These are phyloP conservation scores for Pyronema domesticum DNA, from an alignment of 495 filamentous ascomycete genomes.

Conservation along the genomic window DNA sequence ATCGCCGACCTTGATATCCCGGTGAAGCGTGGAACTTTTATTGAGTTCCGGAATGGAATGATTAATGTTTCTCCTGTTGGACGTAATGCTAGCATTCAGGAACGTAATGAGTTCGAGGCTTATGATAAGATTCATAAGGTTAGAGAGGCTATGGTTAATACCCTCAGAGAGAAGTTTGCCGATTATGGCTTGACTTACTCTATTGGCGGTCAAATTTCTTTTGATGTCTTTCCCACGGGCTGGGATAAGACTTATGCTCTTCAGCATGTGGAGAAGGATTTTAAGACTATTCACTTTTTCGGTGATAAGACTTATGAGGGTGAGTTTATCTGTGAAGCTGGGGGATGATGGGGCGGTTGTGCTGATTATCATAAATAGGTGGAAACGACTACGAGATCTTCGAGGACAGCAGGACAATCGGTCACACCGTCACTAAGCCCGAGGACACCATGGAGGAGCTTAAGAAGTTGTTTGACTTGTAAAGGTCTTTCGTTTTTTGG, in stretches of 20 bases:
- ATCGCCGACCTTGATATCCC: conserved; percentile 76
- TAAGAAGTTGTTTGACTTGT: conserved; percentile 63
- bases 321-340: not conserved
- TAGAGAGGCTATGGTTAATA: conserved; percentile 50
- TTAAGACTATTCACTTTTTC: conserved; percentile 89
- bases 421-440: conserved; percentile 63
- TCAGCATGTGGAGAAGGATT: conserved; percentile 71
- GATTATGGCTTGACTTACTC: conserved; percentile 76
- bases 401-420: conserved; percentile 56
- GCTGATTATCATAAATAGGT: conserved; percentile 21
- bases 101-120: conserved; percentile 59
- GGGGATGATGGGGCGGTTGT: too few relatives aligned
- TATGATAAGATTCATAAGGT: conserved; percentile 65
- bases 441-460: conserved; percentile 62
- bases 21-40: conserved; percentile 77
- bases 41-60: conserved; percentile 97
- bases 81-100: conserved; percentile 65
- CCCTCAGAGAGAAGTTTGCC: conserved; percentile 60
- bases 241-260: conserved; percentile 99
- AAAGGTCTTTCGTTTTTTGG: conserved; percentile 9
- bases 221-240: conserved; percentile 89
- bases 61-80: conserved; percentile 85
- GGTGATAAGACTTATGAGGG: conserved; percentile 75
- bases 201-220: conserved; percentile 91
- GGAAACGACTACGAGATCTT: conserved; percentile 96